Conservation (phyloP, 495 filamentous ascomycete species). For the Trichoderma orchidacearum region DNA sequence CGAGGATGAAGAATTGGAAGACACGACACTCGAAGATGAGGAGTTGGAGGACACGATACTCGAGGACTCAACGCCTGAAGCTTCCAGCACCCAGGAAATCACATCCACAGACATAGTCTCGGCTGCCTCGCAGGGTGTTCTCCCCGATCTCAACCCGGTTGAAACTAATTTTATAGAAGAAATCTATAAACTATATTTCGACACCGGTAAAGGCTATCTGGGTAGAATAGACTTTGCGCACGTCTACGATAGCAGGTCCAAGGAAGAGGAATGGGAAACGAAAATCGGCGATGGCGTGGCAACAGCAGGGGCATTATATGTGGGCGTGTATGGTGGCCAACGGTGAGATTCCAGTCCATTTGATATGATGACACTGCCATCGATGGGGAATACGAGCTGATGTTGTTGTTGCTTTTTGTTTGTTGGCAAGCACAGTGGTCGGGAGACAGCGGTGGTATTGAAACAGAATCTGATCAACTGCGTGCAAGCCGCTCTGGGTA, state of each 20-base stretch:
- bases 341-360: no score
- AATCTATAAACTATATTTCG: neutral
- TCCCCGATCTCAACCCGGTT: no score
- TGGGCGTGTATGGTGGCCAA: neutral
- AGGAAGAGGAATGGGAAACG: neutral
- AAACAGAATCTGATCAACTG: neutral
- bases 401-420: neutral
- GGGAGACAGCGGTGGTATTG: neutral
- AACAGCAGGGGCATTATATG: neutral
- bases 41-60: no score
- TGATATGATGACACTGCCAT: no score
- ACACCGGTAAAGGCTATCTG: neutral
- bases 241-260: neutral
- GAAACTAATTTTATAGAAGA: no score
- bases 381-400: neutral
- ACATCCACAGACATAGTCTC: no score
- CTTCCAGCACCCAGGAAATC: no score
- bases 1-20: no score
- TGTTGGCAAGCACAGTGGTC: neutral
- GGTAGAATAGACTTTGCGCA: neutral
- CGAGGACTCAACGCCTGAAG: no score
- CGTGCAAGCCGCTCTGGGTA: neutral
- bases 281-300: neutral
- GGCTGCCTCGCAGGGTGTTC: no score
- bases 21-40: no score